Base-by-base conservation (phyloP, 2,329 filamentous ascomycete genomes). In the Zymoseptoria ardabiliae region DNA sequence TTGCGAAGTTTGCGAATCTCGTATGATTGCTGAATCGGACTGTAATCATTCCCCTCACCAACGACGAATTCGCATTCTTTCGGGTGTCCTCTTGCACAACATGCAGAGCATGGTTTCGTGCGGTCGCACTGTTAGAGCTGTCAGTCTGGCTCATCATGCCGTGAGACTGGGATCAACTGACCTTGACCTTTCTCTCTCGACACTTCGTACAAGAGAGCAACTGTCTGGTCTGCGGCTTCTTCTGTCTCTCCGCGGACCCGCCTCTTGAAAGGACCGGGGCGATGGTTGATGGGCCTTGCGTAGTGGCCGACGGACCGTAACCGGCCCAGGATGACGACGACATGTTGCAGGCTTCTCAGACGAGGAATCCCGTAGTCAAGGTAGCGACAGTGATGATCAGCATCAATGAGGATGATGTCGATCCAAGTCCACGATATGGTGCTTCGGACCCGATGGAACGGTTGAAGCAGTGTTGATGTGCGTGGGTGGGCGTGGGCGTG, bases 131-230 rank as follows among this genome's bases (percentile, higher is more conserved):
- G 58, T 48, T 9, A 52, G 57, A 30, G 45, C 28, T 30, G 25
- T 53, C 19, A 17, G 53, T 41, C 53, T 49, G 20, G 45, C 49
- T 21, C 35, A 52, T 54, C 51, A 30, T 55, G 20, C 17, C 58
- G 49, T 41, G 50, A 61, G 48, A 22, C 22, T 50, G 50, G 50
- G 21, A 11, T 50, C 5, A 53, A 63, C 71, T 55, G 61, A 78
- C 77, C 70, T 79, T 79, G 58, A 80, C 77, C 61, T 80, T 80
- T 30, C 78, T 71, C 60, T 79, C 77, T 54, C 77, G 71, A 64
- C 78, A 80, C 62, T 78, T 79, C 4, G 76, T 79, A 60, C 78
- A 80, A 11, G 77, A 79, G 1, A 79, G 70, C 4, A 78, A 69
- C 61, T 79, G 77, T 56, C 77, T 73, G 13, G 72, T 69, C 63